phyloP scores from a whole-genome alignment of 2,329 filamentous ascomycete species.

The Ceratocystiopsis sp. region DNA sequence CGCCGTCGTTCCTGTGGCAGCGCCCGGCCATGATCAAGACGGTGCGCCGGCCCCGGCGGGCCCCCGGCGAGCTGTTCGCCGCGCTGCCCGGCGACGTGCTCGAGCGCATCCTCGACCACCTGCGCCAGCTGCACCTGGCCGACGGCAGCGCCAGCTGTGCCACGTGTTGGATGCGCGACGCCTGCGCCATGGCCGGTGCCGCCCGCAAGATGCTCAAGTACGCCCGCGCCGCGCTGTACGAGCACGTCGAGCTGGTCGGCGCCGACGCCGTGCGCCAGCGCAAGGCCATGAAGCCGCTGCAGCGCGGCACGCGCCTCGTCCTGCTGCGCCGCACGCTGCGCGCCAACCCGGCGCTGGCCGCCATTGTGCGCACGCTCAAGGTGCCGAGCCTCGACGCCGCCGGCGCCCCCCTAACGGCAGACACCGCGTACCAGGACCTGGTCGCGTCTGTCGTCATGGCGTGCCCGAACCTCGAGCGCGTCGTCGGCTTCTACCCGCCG shows the following conservation, averaged over 20 bases:
- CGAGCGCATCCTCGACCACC: slow-evolving; percentile 34
- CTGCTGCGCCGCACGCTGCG: slow-evolving; percentile 42
- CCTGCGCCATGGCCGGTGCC: slow-evolving; percentile 31
- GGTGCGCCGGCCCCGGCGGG: slow-evolving; percentile 16
- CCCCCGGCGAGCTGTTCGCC: slow-evolving; percentile 34
- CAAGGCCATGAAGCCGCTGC: slow-evolving; percentile 34
- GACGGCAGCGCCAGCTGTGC: slow-evolving; percentile 35
- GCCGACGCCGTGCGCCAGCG: slow-evolving; percentile 27
- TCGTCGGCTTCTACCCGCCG: slow-evolving; percentile 34
- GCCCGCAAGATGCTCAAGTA: slow-evolving; percentile 35
- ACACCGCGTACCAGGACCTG: slow-evolving; percentile 36
- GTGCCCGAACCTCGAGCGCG: slow-evolving; percentile 44
- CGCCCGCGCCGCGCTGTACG: slow-evolving; percentile 36
- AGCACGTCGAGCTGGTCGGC: slow-evolving; percentile 40
- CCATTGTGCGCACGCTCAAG: slow-evolving; percentile 38
- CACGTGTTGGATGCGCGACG: slow-evolving; percentile 49
- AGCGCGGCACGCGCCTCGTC: slow-evolving; percentile 30
- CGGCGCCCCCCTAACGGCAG: slow-evolving; percentile 11
- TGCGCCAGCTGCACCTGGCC: slow-evolving; percentile 34
- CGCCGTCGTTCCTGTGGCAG: neutral
- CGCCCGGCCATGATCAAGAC: slow-evolving; percentile 15
- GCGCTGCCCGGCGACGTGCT: slow-evolving; percentile 41
- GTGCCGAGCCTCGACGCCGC: slow-evolving; percentile 29
- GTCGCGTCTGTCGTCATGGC: slow-evolving; percentile 46
- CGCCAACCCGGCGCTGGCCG: slow-evolving; percentile 32